Base-by-base conservation (phyloP, 2,329 filamentous ascomycete species). In the Teratosphaeria epicoccoides region DNA sequence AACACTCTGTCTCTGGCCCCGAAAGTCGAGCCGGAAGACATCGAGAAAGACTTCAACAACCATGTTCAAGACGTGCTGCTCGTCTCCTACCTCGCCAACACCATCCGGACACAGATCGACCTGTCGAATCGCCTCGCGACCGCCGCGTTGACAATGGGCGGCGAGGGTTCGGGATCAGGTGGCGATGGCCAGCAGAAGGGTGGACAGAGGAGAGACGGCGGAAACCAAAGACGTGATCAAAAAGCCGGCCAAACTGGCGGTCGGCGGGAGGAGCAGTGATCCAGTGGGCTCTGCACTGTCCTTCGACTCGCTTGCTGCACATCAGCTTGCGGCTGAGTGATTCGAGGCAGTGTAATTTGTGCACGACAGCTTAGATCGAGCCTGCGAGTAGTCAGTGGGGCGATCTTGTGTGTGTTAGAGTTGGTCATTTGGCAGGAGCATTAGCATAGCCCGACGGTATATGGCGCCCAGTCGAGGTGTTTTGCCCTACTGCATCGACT, bases 21-120 rank as follows among this genome's bases (percentile, higher is more conserved):
- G 66, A 98, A 97, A 80, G 93, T 97, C 55, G 88, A 95, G 65
- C 77, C 85, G 33, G 80, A 83, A 56, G 86, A 94, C 69, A 90
- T 98, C 67, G 93, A 98, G 79, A 81, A 85, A 68, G 90, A 97
- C 77, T 98, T 98, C 82, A 98, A 98, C 82, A 95, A 95, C 78
- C 93, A 98, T 76, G 89, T 98, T 72, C 93, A 98, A 76, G 93
- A 98, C 71, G 90, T 98, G 55, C 83, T 98, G 60, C 90, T 97
- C 71, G 90, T 98, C 64, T 95, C 89, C 61, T 98, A 98, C 77
- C 81, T 98, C 59, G 89, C 93, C 70, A 98, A 97, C 79, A 96
- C 89, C 60, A 95, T 97, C 74, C 88, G 91, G 71, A 97, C 91
- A 62, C 93, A 98, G 77, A 96, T 98, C 76, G 93, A 97, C 67